Percentiles rank a stretch among this genome's conserved stretches.
Evolutionary conservation across 768 basidiomycete species (phyloP).

Genomic region (Ramaria sp.): DNA sequence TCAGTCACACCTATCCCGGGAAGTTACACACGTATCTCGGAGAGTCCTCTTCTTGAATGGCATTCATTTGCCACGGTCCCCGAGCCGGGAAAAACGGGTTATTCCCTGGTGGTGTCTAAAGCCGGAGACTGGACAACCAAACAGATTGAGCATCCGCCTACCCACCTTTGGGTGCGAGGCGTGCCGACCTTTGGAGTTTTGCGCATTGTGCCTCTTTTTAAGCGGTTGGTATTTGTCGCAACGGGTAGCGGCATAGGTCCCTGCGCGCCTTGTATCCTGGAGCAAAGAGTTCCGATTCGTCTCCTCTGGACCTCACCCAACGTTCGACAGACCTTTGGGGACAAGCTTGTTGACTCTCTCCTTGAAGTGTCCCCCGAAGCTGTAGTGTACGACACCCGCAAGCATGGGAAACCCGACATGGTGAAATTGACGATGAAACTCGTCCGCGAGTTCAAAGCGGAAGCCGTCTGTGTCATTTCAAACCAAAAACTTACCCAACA

Average conservation of each 20-base stretch:
- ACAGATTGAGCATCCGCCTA: conserved; percentile 41
- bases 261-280: conserved; percentile 45
- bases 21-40: conserved; percentile 29
- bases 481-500: conserved; percentile 47
- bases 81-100: conserved; percentile 32
- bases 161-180: conserved; percentile 46
- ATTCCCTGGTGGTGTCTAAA: conserved; percentile 44
- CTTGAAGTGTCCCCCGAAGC: conserved; percentile 40
- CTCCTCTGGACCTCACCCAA: conserved; percentile 57
- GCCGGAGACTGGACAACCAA: conserved; percentile 54
- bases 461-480: conserved; percentile 49
- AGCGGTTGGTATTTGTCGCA: conserved; percentile 42
- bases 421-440: conserved; percentile 28
- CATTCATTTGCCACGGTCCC: conserved; percentile 48
- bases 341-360: conserved; percentile 46
- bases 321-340: conserved; percentile 49
- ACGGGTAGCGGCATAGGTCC: conserved; percentile 41
- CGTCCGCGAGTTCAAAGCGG: conserved; percentile 27
- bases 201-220: conserved; percentile 43
- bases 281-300: conserved; percentile 36
- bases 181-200: conserved; percentile 45
- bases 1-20: conserved; percentile 35
- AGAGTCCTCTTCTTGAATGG: conserved; percentile 47
- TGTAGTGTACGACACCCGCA: conserved; percentile 40
- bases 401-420: conserved; percentile 35